phyloP scores from a whole-genome alignment of 352 stramenopile species.

The Pythium aristosporum region DNA sequence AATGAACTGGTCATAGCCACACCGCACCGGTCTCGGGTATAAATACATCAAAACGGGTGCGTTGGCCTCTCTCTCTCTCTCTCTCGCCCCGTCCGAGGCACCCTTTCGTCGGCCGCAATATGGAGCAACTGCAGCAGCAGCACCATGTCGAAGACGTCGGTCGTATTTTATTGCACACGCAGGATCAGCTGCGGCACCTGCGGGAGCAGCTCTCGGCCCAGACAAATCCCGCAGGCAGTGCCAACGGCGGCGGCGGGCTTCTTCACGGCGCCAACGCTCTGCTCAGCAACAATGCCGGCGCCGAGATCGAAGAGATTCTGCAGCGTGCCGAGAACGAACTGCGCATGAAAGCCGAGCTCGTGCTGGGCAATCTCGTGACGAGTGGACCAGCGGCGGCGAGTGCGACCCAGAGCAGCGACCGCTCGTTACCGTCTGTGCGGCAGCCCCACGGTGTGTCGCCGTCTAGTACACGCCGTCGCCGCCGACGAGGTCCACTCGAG shows the following conservation, averaged over 20 bases:
- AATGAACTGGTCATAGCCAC: background rate
- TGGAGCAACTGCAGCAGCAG: constrained; percentile 79
- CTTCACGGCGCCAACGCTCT: background rate
- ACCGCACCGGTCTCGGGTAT: background rate
- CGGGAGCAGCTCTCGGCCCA: constrained; percentile 60
- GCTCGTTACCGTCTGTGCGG: constrained; percentile 20
- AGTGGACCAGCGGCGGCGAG: constrained; percentile 28
- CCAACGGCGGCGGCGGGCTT: constrained; percentile 22
- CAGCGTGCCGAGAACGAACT: constrained; percentile 68
- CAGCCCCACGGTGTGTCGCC: background rate
- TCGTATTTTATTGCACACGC: constrained; percentile 75
- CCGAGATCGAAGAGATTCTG: constrained; percentile 66
- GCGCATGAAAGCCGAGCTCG: constrained; percentile 76
- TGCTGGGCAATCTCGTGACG: constrained; percentile 70
- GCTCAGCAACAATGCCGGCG: constrained; percentile 31
- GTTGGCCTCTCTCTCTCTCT: background rate
- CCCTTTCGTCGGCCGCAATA: constrained; percentile 15
- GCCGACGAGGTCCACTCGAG: background rate
- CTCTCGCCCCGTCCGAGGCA: no score
- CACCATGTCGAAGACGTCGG: constrained; percentile 84
- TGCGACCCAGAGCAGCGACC: constrained; percentile 19
- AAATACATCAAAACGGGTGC: background rate
- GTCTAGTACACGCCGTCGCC: background rate
- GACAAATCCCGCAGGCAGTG: background rate
- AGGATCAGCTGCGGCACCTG: constrained; percentile 76